A percentile compares a stretch with the other conserved stretches of the same genome.
Conservation (phyloP, 805 yeast genomes). For the Ogataea pignaliae region DNA sequence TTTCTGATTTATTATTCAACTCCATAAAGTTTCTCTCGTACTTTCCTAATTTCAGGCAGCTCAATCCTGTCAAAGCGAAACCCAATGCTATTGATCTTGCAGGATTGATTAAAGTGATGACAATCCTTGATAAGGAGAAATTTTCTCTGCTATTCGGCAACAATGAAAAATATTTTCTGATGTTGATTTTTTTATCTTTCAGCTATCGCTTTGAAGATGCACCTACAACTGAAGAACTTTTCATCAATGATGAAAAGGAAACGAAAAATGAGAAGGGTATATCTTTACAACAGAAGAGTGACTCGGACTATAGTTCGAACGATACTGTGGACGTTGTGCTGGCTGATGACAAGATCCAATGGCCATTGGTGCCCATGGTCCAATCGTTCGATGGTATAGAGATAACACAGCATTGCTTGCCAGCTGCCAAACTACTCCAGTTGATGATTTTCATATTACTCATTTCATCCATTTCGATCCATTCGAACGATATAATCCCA, state of each 20-base stretch:
- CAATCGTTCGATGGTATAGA: constrained; percentile 41
- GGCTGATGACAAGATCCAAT: constrained; percentile 20
- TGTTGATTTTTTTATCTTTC: constrained; percentile 45
- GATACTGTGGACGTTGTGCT: constrained; percentile 20
- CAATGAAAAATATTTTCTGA: constrained; percentile 30
- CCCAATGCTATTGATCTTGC: constrained; percentile 31
- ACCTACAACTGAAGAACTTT: neutral
- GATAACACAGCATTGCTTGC: constrained; percentile 32
- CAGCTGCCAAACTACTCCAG: constrained; percentile 37
- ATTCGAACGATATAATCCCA: constrained; percentile 11
- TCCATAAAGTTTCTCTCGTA: constrained; percentile 35
- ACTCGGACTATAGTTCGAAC: constrained; percentile 1
- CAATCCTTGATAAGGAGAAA: constrained; percentile 41
- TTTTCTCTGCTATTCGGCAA: constrained; percentile 33
- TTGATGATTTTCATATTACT: constrained; percentile 47
- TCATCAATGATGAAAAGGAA: neutral
- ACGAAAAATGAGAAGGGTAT: neutral
- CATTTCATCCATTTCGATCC: constrained; percentile 32
- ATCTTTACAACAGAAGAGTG: neutral
- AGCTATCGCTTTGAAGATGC: constrained; percentile 11
- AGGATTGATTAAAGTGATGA: constrained; percentile 40
- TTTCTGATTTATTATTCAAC: constrained; percentile 34
- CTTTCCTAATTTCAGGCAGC: constrained; percentile 18
- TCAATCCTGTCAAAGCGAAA: neutral
- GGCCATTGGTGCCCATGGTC: constrained; percentile 33